Conservation (phyloP, 805 yeast species). For the Komagataella pseudopastoris region DNA sequence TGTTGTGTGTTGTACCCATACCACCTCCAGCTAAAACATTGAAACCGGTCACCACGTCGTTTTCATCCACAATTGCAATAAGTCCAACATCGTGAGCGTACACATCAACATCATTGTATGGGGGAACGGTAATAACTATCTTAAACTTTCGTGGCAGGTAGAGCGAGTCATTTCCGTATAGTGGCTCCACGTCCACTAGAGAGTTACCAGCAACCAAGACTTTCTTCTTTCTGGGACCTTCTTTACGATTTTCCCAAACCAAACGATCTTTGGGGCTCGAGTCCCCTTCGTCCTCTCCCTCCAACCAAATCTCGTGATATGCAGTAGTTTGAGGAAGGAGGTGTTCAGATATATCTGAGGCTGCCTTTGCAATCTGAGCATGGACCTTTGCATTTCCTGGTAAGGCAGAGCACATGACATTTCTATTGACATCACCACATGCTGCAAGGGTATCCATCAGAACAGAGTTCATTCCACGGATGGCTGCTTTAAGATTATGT, state of each 20-base stretch:
- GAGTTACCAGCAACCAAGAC: slow-evolving; percentile 80
- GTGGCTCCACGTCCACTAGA: slow-evolving; percentile 72
- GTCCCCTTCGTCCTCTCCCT: slow-evolving; percentile 69
- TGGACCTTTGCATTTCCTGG: slow-evolving; percentile 80
- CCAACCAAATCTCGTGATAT: slow-evolving; percentile 93
- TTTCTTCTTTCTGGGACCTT: slow-evolving; percentile 72
- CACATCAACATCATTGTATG: slow-evolving; percentile 92
- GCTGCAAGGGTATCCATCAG: slow-evolving; percentile 94
- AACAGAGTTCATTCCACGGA: slow-evolving; percentile 84
- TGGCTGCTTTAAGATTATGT: slow-evolving; percentile 77
- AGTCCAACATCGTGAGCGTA: slow-evolving; percentile 93
- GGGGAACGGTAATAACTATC: slow-evolving; percentile 89
- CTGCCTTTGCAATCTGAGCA: slow-evolving; percentile 51
- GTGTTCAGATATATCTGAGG: slow-evolving; percentile 61
- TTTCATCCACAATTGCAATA: slow-evolving; percentile 67
- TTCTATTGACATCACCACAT: slow-evolving; percentile 97
- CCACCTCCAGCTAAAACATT: slow-evolving; percentile 95
- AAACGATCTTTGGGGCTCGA: slow-evolving; percentile 46
- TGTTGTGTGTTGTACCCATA: slow-evolving; percentile 97
- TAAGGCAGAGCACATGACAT: slow-evolving; percentile 84
- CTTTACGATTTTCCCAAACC: slow-evolving; percentile 50
- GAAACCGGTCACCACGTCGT: slow-evolving; percentile 58
- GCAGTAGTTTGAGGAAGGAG: slow-evolving; percentile 88
- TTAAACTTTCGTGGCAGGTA: slow-evolving; percentile 94
- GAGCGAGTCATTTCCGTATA: slow-evolving; percentile 55